Percentiles rank a stretch among this genome's conserved stretches.
Evolutionary conservation across 768 basidiomycete genomes (phyloP).

Genomic region (Boletus tylopilopsis): DNA sequence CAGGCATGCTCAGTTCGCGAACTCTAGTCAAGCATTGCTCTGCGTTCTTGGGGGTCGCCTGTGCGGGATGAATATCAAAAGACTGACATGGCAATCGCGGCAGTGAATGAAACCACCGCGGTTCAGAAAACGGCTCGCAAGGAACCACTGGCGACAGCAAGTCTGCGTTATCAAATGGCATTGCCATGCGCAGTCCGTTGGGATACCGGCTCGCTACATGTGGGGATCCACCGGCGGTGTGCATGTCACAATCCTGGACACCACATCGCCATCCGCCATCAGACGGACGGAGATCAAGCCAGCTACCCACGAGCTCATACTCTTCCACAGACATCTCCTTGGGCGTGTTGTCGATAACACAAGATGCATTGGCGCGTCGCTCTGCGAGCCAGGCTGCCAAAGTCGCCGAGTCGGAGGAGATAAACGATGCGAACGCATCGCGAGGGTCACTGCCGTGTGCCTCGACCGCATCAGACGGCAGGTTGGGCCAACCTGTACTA

Average conservation of each 20-base stretch:
- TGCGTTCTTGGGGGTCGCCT: conserved; percentile 10
- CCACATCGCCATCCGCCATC: conserved; percentile 29
- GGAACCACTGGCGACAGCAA: conserved; percentile 10
- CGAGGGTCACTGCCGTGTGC: conserved; percentile 14
- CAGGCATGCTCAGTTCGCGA: conserved; percentile 38
- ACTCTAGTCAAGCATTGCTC: conserved; percentile 17
- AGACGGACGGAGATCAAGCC: conserved; percentile 32
- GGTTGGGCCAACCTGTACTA: neutral
- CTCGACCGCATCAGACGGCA: neutral
- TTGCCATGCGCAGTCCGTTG: conserved; percentile 19
- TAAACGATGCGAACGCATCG: conserved; percentile 27
- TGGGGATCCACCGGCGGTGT: conserved; percentile 32
- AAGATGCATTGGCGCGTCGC: conserved; percentile 31
- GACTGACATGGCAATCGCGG: conserved; percentile 24
- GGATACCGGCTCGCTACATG: conserved; percentile 21
- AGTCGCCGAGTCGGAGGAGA: conserved; percentile 33
- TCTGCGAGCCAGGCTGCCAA: conserved; percentile 38
- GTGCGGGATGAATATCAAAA: conserved; percentile 13
- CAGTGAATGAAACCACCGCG: conserved; percentile 21
- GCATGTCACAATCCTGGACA: conserved; percentile 28
- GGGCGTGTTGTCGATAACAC: conserved; percentile 23
- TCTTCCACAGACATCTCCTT: conserved; percentile 42
- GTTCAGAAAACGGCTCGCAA: conserved; percentile 16
- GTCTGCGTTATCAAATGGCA: conserved; percentile 25
- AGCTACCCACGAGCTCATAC: conserved; percentile 48